Percentiles rank a stretch among this genome's conserved stretches.
Evolutionary conservation across 2,329 filamentous ascomycete species (phyloP).

Genomic region (Cladosporium sp.): DNA sequence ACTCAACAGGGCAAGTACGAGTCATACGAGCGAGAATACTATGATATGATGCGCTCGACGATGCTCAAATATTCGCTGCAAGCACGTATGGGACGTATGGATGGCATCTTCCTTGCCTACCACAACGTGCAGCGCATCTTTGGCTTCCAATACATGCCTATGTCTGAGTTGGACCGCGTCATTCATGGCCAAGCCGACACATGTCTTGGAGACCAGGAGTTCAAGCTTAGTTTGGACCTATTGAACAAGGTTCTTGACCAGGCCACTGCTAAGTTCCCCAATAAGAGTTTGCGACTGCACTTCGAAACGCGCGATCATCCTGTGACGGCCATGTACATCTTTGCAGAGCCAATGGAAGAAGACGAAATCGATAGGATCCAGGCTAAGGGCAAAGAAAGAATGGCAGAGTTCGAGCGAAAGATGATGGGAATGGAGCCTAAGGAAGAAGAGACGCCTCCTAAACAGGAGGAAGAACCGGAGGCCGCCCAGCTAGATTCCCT

Average conservation of each 20-base stretch:
- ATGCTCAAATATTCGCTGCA: conserved; percentile 97
- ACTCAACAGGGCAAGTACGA: conserved; percentile 72
- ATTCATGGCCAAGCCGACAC: conserved; percentile 73
- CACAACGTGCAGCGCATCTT: conserved; percentile 96
- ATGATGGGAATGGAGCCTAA: conserved; percentile 27
- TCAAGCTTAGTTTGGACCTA: conserved; percentile 72
- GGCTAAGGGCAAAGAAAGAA: conserved; percentile 56
- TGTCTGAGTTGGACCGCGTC: conserved; percentile 82
- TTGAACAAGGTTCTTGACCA: conserved; percentile 75
- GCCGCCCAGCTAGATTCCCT: conserved; percentile 13
- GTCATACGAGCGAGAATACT: conserved; percentile 93
- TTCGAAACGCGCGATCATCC: conserved; percentile 43
- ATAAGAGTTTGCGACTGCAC: conserved; percentile 40
- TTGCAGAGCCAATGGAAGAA: conserved; percentile 76
- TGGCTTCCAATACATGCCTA: conserved; percentile 88
- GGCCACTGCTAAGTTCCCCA: conserved; percentile 70
- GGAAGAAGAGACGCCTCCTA: not conserved
- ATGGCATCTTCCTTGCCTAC: conserved; percentile 94
- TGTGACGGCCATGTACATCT: conserved; percentile 67
- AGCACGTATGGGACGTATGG: conserved; percentile 96
- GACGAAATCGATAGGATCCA: conserved; percentile 73
- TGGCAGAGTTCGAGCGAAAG: conserved; percentile 63
- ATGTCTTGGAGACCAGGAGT: conserved; percentile 74
- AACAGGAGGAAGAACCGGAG: conserved; percentile 17
- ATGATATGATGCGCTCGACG: conserved; percentile 90